These are phyloP conservation scores for Dendrocalamus sinicus DNA, from an alignment of 176 grass and related monocot species.

Conservation along the genomic window DNA sequence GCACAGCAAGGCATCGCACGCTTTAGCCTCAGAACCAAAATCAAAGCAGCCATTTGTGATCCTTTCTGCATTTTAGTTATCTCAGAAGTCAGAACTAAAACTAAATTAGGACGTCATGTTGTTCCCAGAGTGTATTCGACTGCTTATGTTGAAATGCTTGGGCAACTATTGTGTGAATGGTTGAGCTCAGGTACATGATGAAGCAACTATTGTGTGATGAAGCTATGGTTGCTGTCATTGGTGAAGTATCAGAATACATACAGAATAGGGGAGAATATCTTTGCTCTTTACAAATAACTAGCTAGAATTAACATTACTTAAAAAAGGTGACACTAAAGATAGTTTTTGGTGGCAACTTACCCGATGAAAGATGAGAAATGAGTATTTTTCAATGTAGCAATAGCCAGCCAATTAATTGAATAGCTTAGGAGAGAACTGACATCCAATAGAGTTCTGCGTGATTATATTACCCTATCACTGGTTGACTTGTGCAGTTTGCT, in stretches of 20 bases:
- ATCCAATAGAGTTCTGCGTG: background rate
- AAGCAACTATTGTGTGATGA: background rate
- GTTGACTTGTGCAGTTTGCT: background rate
- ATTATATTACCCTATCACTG: background rate
- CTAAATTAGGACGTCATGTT: background rate
- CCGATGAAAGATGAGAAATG: slow-evolving; percentile 18
- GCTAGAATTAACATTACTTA: background rate
- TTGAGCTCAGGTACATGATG: background rate
- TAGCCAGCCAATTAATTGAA: slow-evolving; percentile 16
- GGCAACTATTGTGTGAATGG: background rate
- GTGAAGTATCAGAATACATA: background rate
- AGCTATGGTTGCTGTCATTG: background rate
- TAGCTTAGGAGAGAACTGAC: background rate
- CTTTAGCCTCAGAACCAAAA: too few relatives aligned
- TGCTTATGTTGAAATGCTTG: background rate
- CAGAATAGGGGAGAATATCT: background rate
- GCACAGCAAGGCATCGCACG: too few relatives aligned
- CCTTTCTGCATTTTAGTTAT: background rate
- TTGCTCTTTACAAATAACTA: background rate
- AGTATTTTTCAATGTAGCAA: background rate
- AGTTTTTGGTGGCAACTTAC: slow-evolving; percentile 24
- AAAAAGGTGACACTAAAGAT: background rate
- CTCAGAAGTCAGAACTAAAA: slow-evolving; percentile 18
- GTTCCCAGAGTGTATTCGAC: background rate
- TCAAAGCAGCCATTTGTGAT: background rate